Conservation (phyloP, 164 flowering plant species). For the Vitis riparia region DNA sequence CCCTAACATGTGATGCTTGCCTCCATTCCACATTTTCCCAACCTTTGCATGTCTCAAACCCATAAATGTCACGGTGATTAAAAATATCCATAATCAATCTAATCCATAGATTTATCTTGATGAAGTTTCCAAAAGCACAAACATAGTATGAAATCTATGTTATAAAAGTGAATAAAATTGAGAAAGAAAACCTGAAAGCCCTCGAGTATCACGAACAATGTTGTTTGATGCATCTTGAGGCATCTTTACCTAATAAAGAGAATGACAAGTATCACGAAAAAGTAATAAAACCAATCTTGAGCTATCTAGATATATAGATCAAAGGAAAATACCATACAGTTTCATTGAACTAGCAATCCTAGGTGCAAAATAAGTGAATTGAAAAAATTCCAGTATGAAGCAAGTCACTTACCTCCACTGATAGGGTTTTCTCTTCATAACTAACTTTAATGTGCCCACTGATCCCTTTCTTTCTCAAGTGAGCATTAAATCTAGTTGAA, state of each 20-base stretch:
- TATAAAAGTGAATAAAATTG: background rate
- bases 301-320: background rate
- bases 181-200: slow-evolving; percentile 76
- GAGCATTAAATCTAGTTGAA: slow-evolving; percentile 69
- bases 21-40: background rate
- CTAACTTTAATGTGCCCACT: slow-evolving; percentile 68
- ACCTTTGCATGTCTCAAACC: background rate
- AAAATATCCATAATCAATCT: too few species aligned
- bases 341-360: too few species aligned
- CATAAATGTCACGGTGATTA: background rate
- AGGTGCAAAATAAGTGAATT: too few species aligned
- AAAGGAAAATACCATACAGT: background rate
- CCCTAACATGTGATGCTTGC: too few species aligned
- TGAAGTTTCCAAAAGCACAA: background rate
- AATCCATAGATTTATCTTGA: too few species aligned
- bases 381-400: background rate
- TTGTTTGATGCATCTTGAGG: slow-evolving; percentile 88
- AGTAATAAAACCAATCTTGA: background rate
- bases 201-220: slow-evolving; percentile 82
- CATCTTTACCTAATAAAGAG: slow-evolving; percentile 71
- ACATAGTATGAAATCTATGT: background rate
- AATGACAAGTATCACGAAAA: background rate
- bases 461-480: slow-evolving; percentile 79
- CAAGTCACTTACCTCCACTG: slow-evolving; percentile 66
- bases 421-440: slow-evolving; percentile 73